Evolutionary conservation across 495 filamentous ascomycete genomes (phyloP).

Genomic region (Lasiosphaeria hispida): DNA sequence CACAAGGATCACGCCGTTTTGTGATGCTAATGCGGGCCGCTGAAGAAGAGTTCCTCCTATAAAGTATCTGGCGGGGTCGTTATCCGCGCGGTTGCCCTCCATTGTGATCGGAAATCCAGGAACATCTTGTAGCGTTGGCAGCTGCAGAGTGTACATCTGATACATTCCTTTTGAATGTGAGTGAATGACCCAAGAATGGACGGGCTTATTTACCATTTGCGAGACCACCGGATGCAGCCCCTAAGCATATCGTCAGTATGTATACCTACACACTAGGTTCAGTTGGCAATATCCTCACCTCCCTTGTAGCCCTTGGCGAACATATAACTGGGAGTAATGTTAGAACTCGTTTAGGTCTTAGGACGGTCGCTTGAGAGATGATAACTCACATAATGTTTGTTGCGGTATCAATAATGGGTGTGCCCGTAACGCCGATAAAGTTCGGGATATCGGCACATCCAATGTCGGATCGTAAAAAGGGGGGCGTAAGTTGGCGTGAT

Average conservation of each 20-base stretch:
- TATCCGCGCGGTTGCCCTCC: conserved; percentile 40
- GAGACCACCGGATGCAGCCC: conserved; percentile 25
- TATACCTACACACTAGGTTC: no score
- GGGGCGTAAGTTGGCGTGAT: conserved; percentile 23
- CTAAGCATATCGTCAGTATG: neutral
- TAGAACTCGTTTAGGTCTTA: no score
- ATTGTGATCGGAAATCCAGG: conserved; percentile 39
- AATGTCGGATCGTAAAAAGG: conserved; percentile 36
- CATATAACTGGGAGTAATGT: conserved; percentile 26
- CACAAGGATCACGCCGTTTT: conserved; percentile 33
- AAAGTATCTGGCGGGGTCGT: conserved; percentile 40
- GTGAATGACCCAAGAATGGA: conserved; percentile 1
- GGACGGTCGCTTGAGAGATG: no score
- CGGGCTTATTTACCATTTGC: conserved; percentile 23
- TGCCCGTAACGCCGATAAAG: conserved; percentile 37
- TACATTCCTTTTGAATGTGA: conserved; percentile 23
- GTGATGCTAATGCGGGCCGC: conserved; percentile 34
- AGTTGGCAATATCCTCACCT: neutral
- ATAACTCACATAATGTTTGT: conserved; percentile 31
- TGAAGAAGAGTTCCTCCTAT: conserved; percentile 44
- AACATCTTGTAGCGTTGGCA: conserved; percentile 33
- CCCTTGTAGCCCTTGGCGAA: conserved; percentile 40
- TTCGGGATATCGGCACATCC: conserved; percentile 41
- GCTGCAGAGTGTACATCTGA: conserved; percentile 37
- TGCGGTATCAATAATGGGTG: conserved; percentile 35